Evolutionary conservation across 2,329 filamentous ascomycete genomes (phyloP).

Genomic region (Hortaea werneckii): DNA sequence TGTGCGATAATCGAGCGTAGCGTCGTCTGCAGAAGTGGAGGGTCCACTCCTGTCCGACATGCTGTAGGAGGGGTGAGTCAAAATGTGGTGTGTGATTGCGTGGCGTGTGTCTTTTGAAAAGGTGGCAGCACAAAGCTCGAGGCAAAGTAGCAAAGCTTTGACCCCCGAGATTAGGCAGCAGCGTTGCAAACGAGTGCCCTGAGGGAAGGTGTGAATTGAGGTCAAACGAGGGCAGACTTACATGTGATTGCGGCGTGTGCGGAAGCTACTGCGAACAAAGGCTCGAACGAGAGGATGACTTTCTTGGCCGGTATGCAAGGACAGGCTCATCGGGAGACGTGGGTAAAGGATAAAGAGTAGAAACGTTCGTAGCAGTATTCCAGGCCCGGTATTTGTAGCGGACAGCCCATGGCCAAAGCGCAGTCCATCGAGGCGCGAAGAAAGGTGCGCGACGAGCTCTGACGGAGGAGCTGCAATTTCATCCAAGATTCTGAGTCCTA

Average conservation of each 20-base stretch:
- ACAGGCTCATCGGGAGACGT: conserved; percentile 11
- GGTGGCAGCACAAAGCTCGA: too few relatives aligned
- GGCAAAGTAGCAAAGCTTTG: not conserved
- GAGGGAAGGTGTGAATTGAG: conserved; percentile 1
- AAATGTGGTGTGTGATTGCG: too few relatives aligned
- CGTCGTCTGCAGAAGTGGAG: too few relatives aligned
- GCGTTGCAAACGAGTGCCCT: not conserved
- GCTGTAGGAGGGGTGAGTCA: too few relatives aligned
- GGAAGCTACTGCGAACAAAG: conserved; percentile 12
- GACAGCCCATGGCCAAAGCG: not conserved
- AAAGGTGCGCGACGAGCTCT: not conserved
- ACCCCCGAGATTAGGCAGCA: not conserved
- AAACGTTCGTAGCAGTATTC: too few relatives aligned
- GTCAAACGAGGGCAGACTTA: not conserved
- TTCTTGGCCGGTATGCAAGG: conserved; percentile 17
- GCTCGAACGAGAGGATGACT: conserved; percentile 15
- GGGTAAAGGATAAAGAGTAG: not conserved
- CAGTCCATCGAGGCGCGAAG: too few relatives aligned
- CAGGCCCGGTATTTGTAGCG: conserved; percentile 1
- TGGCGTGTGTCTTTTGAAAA: too few relatives aligned
- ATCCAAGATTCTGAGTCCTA: not conserved
- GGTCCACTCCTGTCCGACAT: too few relatives aligned
- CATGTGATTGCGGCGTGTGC: conserved; percentile 2
- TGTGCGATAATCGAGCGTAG: too few relatives aligned
- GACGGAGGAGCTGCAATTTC: not conserved